These are phyloP conservation scores for Hermanozyma aechmeae DNA, from an alignment of 805 yeast species.

Conservation along the genomic window DNA sequence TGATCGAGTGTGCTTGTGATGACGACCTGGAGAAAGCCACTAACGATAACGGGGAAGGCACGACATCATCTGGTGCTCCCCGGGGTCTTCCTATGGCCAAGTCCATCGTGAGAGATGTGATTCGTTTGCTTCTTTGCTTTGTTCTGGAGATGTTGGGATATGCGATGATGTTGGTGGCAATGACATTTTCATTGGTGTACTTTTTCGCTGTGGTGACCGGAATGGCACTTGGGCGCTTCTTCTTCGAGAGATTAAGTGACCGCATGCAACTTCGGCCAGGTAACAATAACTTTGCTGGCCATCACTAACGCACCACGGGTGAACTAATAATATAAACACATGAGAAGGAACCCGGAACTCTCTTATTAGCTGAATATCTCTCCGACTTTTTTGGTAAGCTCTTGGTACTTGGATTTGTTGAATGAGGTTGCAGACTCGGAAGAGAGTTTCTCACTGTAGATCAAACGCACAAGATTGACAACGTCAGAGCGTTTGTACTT, in stretches of 20 bases:
- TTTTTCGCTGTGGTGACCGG: conserved; percentile 71
- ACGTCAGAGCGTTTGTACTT: conserved; percentile 35
- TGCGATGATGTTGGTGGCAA: conserved; percentile 70
- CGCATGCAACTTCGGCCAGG: conserved; percentile 25
- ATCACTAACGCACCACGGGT: too few species aligned
- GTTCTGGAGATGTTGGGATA: conserved; percentile 59
- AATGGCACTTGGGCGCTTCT: conserved; percentile 58
- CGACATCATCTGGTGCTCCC: conserved; percentile 2
- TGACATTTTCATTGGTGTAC: conserved; percentile 59
- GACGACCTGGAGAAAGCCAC: conserved; percentile 2
- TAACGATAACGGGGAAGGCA: conserved; percentile 1
- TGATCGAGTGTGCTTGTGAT: conserved; percentile 12
- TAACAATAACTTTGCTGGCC: conserved; percentile 8
- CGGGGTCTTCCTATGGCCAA: conserved; percentile 1
- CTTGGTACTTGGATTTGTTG: conserved; percentile 29
- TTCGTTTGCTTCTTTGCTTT: conserved; percentile 48
- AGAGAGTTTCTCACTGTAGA: conserved; percentile 37
- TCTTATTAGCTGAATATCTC: conserved; percentile 3
- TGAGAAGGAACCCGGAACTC: too few species aligned
- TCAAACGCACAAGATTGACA: conserved; percentile 43
- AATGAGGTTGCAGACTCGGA: conserved; percentile 29
- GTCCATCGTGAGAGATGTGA: conserved; percentile 37
- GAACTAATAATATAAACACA: too few species aligned
- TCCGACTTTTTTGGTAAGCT: conserved; percentile 20
- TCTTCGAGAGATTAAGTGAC: conserved; percentile 50